phyloP scores from a whole-genome alignment of 1,284 basidiomycete genomes.

The Baeospora myosura region DNA sequence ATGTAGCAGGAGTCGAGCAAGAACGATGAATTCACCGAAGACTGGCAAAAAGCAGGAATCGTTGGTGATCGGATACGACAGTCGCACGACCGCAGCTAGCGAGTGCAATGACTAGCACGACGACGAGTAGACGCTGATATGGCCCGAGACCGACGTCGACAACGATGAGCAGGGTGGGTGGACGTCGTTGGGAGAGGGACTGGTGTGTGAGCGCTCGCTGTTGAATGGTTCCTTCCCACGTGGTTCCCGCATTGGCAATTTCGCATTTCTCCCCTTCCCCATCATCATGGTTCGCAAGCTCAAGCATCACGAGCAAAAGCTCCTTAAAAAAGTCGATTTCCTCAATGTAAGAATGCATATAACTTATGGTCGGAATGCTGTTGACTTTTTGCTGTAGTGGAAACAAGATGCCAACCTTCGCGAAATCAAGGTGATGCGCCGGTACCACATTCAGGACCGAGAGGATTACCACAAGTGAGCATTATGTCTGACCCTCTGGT shows the following conservation, averaged over 20 bases:
- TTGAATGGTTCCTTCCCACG: conserved; percentile 14
- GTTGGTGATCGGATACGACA: too few relatives aligned
- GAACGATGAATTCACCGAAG: too few relatives aligned
- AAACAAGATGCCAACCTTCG: conserved; percentile 90
- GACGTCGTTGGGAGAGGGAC: conserved; percentile 2
- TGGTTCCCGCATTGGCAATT: conserved; percentile 6
- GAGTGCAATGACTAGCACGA: too few relatives aligned
- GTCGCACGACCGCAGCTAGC: too few relatives aligned
- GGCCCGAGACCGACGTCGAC: conserved; percentile 6
- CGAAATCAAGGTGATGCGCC: conserved; percentile 91
- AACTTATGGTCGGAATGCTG: conserved; percentile 4
- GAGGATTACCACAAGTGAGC: conserved; percentile 92
- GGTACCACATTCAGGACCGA: conserved; percentile 91
- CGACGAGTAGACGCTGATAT: background rate
- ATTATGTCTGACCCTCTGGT: conserved; percentile 2
- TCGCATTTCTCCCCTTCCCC: conserved; percentile 2
- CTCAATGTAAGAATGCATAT: conserved; percentile 56
- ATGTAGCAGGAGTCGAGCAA: too few relatives aligned
- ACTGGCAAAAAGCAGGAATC: too few relatives aligned
- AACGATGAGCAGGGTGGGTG: conserved; percentile 7
- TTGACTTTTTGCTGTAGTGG: conserved; percentile 57
- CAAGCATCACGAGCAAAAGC: conserved; percentile 90
- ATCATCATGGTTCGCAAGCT: conserved; percentile 73
- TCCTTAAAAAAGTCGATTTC: conserved; percentile 94
- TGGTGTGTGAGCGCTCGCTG: conserved; percentile 15